phyloP scores from a whole-genome alignment of 1,284 basidiomycete species.

The Cryptococcus sp. region DNA sequence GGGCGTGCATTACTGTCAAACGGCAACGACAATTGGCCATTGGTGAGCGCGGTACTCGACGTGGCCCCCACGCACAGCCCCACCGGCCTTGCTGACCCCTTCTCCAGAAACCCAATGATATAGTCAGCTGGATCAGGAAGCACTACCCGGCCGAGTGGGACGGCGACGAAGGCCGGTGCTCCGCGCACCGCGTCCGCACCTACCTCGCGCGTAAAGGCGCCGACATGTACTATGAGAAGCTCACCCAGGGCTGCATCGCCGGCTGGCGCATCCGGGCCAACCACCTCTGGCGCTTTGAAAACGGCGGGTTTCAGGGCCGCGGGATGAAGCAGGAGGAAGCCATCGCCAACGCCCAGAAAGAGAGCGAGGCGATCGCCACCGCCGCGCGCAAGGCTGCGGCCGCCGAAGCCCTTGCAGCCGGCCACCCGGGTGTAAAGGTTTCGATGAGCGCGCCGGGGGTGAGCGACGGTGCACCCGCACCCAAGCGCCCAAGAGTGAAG shows the following conservation, averaged over 20 bases:
- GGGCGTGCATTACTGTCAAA: constrained; percentile 45
- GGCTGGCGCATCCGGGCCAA: constrained; percentile 48
- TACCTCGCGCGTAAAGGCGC: constrained; percentile 49
- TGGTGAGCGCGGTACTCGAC: constrained; percentile 27
- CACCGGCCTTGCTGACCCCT: not conserved
- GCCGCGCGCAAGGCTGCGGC: constrained; percentile 45
- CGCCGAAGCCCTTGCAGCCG: constrained; percentile 43
- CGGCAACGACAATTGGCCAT: constrained; percentile 49
- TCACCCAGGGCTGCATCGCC: constrained; percentile 45
- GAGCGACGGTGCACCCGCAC: constrained; percentile 20
- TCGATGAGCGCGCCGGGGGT: constrained; percentile 35
- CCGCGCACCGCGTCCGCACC: constrained; percentile 46
- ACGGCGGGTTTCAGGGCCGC: constrained; percentile 47
- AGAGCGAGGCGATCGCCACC: constrained; percentile 38
- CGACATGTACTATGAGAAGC: constrained; percentile 51
- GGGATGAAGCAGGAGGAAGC: constrained; percentile 50
- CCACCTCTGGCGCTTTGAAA: constrained; percentile 48
- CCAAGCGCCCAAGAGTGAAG: constrained; percentile 14
- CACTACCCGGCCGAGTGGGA: constrained; percentile 49
- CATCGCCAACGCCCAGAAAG: constrained; percentile 38
- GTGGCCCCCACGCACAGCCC: not conserved
- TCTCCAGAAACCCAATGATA: constrained; percentile 48
- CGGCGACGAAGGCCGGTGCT: constrained; percentile 48
- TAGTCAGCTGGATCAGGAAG: constrained; percentile 48
- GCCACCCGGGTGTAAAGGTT: constrained; percentile 45